Evolutionary conservation across 2,329 filamentous ascomycete genomes (phyloP).

Genomic region (Neopestalotiopsis sp.): DNA sequence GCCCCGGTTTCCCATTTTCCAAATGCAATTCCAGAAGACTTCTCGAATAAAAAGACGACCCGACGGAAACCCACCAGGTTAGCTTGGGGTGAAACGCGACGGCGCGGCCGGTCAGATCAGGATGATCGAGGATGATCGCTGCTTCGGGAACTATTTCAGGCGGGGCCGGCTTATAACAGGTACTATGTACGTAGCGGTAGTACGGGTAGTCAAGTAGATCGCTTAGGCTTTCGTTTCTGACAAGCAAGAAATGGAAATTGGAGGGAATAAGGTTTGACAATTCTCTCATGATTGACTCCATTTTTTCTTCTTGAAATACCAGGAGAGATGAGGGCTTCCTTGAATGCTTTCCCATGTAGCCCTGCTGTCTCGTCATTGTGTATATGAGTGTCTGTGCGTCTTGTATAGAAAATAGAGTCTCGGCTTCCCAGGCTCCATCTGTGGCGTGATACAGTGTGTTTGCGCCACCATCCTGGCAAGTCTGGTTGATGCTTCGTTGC

Average conservation of each 20-base stretch:
- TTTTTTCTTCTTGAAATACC: no score
- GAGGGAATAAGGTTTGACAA: neutral
- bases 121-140: slow-evolving; percentile 11
- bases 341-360: no score
- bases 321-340: no score
- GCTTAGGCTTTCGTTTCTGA: neutral
- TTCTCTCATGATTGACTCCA: no score
- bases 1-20: neutral
- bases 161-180: neutral
- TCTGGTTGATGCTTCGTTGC: no score
- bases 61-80: neutral
- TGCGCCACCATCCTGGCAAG: no score
- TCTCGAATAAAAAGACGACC: slow-evolving; percentile 8
- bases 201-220: neutral
- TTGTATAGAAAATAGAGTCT: no score
- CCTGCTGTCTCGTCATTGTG: no score
- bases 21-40: neutral
- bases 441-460: no score
- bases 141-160: neutral
- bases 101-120: neutral
- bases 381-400: no score
- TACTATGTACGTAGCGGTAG: neutral
- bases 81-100: slow-evolving; percentile 8
- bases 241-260: neutral
- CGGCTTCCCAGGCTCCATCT: no score